Evolutionary conservation across 2,329 filamentous ascomycete genomes (phyloP).

Genomic region (Colletotrichum coccodes): DNA sequence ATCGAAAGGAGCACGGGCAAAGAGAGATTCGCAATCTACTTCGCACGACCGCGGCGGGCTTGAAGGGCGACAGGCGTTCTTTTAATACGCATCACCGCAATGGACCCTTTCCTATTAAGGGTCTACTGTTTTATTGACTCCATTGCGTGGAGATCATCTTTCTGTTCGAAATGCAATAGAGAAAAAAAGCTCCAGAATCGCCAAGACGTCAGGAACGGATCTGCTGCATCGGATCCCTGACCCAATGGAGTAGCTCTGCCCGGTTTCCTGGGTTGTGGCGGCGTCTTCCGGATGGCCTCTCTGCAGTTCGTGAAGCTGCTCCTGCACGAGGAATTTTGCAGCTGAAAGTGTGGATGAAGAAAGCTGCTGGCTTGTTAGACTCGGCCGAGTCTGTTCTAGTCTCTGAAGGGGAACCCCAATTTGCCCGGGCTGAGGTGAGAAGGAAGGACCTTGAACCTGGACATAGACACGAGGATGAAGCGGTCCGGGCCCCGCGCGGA

Average conservation of each 20-base stretch:
- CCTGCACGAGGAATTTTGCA: background rate
- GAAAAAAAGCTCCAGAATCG: background rate
- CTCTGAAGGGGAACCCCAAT: background rate
- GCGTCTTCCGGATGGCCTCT: background rate
- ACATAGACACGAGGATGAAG: background rate
- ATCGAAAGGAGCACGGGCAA: background rate
- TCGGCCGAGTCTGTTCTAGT: background rate
- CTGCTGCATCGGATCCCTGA: slow-evolving; percentile 23
- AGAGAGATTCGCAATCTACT: background rate
- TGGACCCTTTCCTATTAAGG: slow-evolving; percentile 3
- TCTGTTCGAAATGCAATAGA: background rate
- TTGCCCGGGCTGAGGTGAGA: background rate
- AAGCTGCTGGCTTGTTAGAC: background rate
- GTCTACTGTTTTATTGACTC: slow-evolving; percentile 4
- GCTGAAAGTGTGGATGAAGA: background rate
- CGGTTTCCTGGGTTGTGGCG: slow-evolving; percentile 4
- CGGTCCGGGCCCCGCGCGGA: background rate
- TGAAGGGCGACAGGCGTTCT: background rate
- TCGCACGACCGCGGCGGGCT: background rate
- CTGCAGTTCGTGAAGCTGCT: background rate
- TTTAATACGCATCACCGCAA: slow-evolving; percentile 7
- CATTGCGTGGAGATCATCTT: slow-evolving; percentile 10
- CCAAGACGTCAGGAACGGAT: slow-evolving; percentile 19
- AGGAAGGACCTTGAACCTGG: background rate
- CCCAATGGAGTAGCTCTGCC: slow-evolving; percentile 21